Conservation (phyloP, 192 early-diverging fungal genomes). For the Linnemannia zychae region DNA sequence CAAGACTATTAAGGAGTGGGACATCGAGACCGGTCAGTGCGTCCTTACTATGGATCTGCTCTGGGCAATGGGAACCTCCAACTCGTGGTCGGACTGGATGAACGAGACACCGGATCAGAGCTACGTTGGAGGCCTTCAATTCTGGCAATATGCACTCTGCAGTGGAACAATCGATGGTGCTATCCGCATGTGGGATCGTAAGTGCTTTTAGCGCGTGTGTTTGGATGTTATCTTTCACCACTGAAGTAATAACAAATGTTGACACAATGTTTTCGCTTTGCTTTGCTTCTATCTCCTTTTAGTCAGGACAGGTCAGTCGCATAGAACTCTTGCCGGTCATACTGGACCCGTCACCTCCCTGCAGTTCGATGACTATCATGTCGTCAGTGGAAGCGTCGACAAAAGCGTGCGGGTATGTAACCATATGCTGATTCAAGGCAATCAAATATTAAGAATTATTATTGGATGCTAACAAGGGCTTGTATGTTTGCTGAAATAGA, state of each 20-base stretch:
- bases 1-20: constrained; percentile 85
- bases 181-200: constrained; percentile 85
- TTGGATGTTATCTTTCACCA: not conserved
- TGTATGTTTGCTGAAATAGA: constrained; percentile 25
- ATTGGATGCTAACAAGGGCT: not conserved
- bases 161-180: constrained; percentile 84
- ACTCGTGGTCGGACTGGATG: constrained; percentile 49
- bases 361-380: constrained; percentile 76
- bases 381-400: constrained; percentile 83
- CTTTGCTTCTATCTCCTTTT: not conserved
- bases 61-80: constrained; percentile 69
- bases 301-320: constrained; percentile 80
- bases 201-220: constrained; percentile 12
- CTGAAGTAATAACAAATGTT: not conserved
- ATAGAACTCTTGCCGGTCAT: constrained; percentile 78
- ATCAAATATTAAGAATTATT: too few relatives aligned
- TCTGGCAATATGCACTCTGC: constrained; percentile 79
- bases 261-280: not conserved
- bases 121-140: constrained; percentile 81
- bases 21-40: constrained; percentile 74
- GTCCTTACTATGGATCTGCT: constrained; percentile 76
- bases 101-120: constrained; percentile 40
- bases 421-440: not conserved
- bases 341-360: constrained; percentile 69
- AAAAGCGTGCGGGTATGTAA: constrained; percentile 67